Conservation (phyloP, 352 stramenopile genomes). For the Phytophthora kernoviae region DNA sequence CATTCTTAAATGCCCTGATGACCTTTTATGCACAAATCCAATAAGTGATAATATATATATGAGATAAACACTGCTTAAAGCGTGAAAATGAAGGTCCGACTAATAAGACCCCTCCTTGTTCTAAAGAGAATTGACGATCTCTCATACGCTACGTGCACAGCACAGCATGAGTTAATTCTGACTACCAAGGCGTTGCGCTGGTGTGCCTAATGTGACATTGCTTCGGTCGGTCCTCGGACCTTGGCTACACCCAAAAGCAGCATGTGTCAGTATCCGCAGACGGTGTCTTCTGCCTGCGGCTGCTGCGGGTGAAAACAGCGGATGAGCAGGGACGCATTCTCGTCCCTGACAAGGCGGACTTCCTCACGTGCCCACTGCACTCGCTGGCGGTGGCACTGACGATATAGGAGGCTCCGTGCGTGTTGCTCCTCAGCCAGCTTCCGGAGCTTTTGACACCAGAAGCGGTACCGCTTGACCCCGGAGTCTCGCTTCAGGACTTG, state of each 20-base stretch:
- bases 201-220: slow-evolving; percentile 34
- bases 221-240: too few relatives aligned
- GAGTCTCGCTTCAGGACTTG: slow-evolving; percentile 16
- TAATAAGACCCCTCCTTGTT: too few relatives aligned
- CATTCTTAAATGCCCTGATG: too few relatives aligned
- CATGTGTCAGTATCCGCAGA: slow-evolving; percentile 23
- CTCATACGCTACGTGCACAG: too few relatives aligned
- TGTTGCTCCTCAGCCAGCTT: slow-evolving; percentile 14
- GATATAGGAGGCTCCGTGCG: slow-evolving; percentile 11
- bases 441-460: slow-evolving; percentile 8
- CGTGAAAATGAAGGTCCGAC: too few relatives aligned
- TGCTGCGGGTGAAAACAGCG: slow-evolving; percentile 37
- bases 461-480: slow-evolving; percentile 20
- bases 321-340: slow-evolving; percentile 34
- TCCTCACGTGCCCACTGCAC: too few relatives aligned
- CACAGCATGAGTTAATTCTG: not conserved
- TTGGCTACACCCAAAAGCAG: too few relatives aligned
- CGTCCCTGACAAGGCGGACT: slow-evolving; percentile 29
- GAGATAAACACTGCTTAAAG: too few relatives aligned
- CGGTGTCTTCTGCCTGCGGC: slow-evolving; percentile 25
- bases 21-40: too few relatives aligned
- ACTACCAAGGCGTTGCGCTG: slow-evolving; percentile 34
- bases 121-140: too few relatives aligned
- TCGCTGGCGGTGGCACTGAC: slow-evolving; percentile 17
- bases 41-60: too few relatives aligned